Conservation (phyloP, 768 basidiomycete genomes). For the Kwoniella pini region DNA sequence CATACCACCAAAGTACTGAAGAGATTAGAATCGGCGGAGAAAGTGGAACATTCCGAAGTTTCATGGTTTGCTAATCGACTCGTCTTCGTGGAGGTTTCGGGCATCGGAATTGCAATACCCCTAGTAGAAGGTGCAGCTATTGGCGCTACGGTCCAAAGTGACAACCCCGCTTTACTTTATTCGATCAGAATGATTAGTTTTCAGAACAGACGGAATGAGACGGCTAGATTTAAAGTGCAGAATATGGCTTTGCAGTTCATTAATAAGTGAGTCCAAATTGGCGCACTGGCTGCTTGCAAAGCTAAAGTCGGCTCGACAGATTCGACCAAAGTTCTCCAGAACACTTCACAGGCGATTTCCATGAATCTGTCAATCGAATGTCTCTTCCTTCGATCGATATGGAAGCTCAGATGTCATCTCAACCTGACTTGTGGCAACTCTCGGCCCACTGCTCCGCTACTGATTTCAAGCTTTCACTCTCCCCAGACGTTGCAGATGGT, state of each 20-base stretch:
- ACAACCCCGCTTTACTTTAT: constrained; percentile 73
- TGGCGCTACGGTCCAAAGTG: constrained; percentile 10
- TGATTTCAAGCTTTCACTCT: constrained; percentile 46
- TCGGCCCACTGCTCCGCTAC: constrained; percentile 46
- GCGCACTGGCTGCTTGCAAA: too few species aligned
- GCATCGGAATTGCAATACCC: constrained; percentile 89
- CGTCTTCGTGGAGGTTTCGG: constrained; percentile 57
- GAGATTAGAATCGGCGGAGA: constrained; percentile 46
- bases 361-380: constrained; percentile 47
- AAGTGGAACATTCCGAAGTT: constrained; percentile 25
- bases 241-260: constrained; percentile 84
- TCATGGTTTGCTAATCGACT: constrained; percentile 56
- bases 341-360: constrained; percentile 62
- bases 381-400: constrained; percentile 34
- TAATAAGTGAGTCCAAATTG: constrained; percentile 60
- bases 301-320: neutral
- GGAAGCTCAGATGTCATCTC: constrained; percentile 43
- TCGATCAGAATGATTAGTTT: constrained; percentile 76
- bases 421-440: constrained; percentile 33
- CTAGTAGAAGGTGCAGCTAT: constrained; percentile 66
- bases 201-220: constrained; percentile 70
- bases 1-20: constrained; percentile 67
- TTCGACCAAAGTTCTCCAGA: constrained; percentile 72
- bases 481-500: constrained; percentile 42
- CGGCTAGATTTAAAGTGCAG: constrained; percentile 71